Evolutionary conservation across 805 yeast genomes (phyloP), one percentile per base, ranked within the genome.

Genomic region (Tetrapisispora taiwanensis): DNA sequence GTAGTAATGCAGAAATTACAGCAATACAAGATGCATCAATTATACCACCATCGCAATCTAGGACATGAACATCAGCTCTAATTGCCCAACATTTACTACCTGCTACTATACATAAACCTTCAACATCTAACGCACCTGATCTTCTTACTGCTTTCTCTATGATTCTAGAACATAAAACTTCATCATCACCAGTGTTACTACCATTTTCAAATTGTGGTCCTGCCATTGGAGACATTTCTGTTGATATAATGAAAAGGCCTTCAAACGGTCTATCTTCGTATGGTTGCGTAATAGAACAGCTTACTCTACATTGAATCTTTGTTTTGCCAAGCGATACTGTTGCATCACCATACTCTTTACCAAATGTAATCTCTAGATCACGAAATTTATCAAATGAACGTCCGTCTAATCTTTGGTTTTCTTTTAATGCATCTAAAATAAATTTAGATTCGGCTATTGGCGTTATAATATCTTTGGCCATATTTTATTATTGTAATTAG

Each of bases 191-290:
- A 49, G 76, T 79, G 48, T 73, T 72, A 26, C 75, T 70, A 26
- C 79, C 80, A 53, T 77, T 78, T 54, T 89, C 95, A 60, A 87
- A 88, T 52, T 77, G 72, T 1, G 95, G 81, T 5, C 88, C 79
- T 1, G 96, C 95, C 87, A 90, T 82, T 14, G 97, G 85, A 18
- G 88, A 76, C 36, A 85, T 78, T 56, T 92, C 97, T 2, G 95
- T 84, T 41, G 83, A 76, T 13, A 92, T 88, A 20, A 75, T 70
- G 59, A 92, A 88, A 3, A 84, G 56, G 1, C 98, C 98, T 63
- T 92, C 98, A 59, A 86, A 90, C 0, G 97, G 97, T 44, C 95
- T 72, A 52, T 89, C 95, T 41, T 87, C 95, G 50, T 73, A 81
- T 0, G 98, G 98, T 46, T 76, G 75, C 4, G 76, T 72, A 13